Base-by-base conservation (phyloP, 345 rosid species). In the Linum usitatissimum region DNA sequence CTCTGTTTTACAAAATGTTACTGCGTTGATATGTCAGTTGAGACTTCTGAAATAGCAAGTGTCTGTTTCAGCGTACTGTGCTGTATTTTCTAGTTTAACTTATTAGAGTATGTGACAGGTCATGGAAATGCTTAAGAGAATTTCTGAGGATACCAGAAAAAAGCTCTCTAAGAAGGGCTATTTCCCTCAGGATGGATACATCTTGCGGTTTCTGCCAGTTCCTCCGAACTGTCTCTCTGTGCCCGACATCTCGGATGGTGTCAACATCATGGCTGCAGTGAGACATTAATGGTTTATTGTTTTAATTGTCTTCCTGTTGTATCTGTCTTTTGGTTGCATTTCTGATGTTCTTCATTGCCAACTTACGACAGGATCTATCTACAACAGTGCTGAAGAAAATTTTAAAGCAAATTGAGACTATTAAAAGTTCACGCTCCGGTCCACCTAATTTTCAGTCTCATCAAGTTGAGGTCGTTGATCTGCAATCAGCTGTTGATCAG, bases 201-300 rank as follows among this genome's bases (percentile, higher is more conserved):
- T 93, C 40, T 2, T 93, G 60, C 83, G 73, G 12, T 80, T 74
- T 73, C 74, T 93, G 68, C 97, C 99, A 18, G 97, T 93, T 68
- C 97, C 99, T 17, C 97, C 99, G 4, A 93, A 93, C 64, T 93
- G 97, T 74, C 73, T 93, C 71, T 83, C 97, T 9, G 91, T 87
- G 55, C 99, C 97, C 20, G 99, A 87, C 20, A 61, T 82, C 64
- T 90, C 97, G 14, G 97, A 93, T 73, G 97, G 96, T 67, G 74
- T 67, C 60, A 93, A 75, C 54, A 64, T 85, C 67, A 87, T 93
- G 91, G 84, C 99, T 13, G 83, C 86, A 71, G 99, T 90, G 79
- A 80, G 94, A 48, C n/a, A 67, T 20, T 66, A 61, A 60, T 59
- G 53, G 19, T 53, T 18, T 68, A 45, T 62, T 28, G 7, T 23